These are phyloP conservation scores for Gastrodia elata DNA, from an alignment of 106 monocot species.

Conservation along the genomic window DNA sequence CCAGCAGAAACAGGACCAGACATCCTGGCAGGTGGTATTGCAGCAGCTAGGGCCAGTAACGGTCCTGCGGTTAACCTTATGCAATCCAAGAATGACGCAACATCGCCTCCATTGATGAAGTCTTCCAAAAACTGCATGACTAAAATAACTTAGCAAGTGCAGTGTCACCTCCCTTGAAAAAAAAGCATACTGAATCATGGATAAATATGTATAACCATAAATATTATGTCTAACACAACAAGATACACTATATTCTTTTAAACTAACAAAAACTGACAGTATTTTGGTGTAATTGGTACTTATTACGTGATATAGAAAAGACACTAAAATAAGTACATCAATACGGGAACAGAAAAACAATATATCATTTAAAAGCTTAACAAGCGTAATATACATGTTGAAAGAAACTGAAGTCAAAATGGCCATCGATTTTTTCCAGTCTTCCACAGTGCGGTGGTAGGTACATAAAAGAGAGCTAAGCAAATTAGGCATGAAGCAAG, in stretches of 20 bases:
- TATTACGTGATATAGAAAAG: no score
- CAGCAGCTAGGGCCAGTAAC: conserved; percentile 81
- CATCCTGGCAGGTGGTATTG: conserved; percentile 93
- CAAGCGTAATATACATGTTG: no score
- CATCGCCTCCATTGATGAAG: conserved; percentile 93
- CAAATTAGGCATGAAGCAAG: no score
- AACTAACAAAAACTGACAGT: no score
- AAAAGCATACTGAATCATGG: background rate
- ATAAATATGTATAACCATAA: background rate
- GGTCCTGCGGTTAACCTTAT: conserved; percentile 95
- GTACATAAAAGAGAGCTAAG: no score
- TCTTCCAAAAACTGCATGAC: conserved; percentile 89
- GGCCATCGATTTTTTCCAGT: no score
- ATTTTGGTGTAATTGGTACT: no score
- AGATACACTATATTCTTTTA: background rate
- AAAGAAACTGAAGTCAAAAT: no score
- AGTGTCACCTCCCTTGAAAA: background rate
- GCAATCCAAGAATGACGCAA: conserved; percentile 94
- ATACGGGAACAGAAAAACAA: no score
- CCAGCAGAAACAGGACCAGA: conserved; percentile 62
- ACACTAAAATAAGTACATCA: no score
- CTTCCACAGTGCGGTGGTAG: no score
- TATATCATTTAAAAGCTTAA: no score
- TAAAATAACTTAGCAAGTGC: background rate
- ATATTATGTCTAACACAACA: background rate